A percentile compares a stretch with the other conserved stretches of the same genome.
Evolutionary conservation across 225 moss, liverwort and hornwort species (phyloP).

Genomic region (Ulota crispa): DNA sequence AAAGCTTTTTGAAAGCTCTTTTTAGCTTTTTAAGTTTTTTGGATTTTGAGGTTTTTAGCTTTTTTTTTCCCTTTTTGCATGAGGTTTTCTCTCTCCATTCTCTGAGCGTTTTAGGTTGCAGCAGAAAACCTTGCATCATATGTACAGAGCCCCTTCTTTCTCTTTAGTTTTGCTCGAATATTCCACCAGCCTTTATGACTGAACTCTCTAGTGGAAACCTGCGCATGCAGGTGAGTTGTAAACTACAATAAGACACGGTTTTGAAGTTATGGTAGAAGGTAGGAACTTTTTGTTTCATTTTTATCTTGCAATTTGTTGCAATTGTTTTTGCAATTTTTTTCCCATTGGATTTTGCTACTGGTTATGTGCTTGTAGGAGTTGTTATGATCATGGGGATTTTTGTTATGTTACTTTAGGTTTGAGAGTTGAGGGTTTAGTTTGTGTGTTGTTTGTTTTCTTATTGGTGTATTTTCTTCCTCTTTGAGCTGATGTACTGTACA

Average conservation of each 20-base stretch:
- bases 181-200: conserved; percentile 13
- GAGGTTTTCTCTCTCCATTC: background rate
- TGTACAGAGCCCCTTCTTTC: conserved; percentile 22
- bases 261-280: background rate
- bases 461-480: background rate
- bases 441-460: background rate
- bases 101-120: background rate
- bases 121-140: conserved; percentile 15
- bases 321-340: background rate
- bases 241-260: conserved; percentile 10
- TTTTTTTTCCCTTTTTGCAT: background rate
- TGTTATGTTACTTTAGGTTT: background rate
- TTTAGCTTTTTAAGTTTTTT: no score
- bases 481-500: background rate
- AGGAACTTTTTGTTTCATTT: background rate
- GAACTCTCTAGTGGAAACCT: conserved; percentile 1
- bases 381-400: background rate
- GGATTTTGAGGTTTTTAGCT: no score
- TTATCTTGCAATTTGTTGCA: no score
- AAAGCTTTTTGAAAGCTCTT: no score
- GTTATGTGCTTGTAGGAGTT: background rate
- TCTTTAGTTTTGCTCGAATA: conserved; percentile 33
- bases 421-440: background rate
- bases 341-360: background rate
- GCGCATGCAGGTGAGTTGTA: conserved; percentile 15